Conservation (phyloP, 1,284 basidiomycete species). For the Pascua guehoae region DNA sequence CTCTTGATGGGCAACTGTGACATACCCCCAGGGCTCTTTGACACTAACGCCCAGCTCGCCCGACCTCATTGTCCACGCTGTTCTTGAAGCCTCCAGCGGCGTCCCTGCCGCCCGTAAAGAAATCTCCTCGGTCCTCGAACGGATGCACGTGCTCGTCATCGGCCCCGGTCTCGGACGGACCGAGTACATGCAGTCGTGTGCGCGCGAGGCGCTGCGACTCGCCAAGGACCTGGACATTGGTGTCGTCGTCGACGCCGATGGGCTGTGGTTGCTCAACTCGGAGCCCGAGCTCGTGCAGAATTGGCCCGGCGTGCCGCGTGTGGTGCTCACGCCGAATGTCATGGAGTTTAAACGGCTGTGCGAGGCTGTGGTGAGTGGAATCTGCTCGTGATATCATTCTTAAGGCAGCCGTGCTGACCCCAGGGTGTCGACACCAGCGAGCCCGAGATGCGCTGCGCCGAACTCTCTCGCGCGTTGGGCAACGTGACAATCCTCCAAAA, state of each 20-base stretch:
- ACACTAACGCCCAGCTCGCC: constrained; percentile 45
- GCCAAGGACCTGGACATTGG: constrained; percentile 66
- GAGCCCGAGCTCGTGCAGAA: constrained; percentile 72
- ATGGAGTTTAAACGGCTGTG: constrained; percentile 86
- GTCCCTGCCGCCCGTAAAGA: constrained; percentile 46
- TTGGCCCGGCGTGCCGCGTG: constrained; percentile 42
- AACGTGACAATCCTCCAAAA: constrained; percentile 93
- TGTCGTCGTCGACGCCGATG: constrained; percentile 91
- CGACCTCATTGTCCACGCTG: constrained; percentile 93
- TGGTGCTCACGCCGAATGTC: constrained; percentile 80
- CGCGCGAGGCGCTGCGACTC: constrained; percentile 52
- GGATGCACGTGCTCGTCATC: constrained; percentile 87
- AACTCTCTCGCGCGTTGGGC: constrained; percentile 67
- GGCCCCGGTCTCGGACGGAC: constrained; percentile 91
- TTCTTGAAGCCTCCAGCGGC: constrained; percentile 55
- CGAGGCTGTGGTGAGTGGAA: constrained; percentile 60
- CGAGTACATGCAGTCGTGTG: constrained; percentile 77
- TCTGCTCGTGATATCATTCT: not conserved
- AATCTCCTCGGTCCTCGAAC: constrained; percentile 66
- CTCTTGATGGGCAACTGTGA: too few relatives aligned
- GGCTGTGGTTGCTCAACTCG: constrained; percentile 44
- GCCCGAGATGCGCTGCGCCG: constrained; percentile 56
- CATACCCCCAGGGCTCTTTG: too few relatives aligned
- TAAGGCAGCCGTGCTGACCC: not conserved
- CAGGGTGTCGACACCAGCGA: constrained; percentile 54